Evolutionary conservation across 2,329 filamentous ascomycete genomes (phyloP).

Genomic region (Orbilia javanica): DNA sequence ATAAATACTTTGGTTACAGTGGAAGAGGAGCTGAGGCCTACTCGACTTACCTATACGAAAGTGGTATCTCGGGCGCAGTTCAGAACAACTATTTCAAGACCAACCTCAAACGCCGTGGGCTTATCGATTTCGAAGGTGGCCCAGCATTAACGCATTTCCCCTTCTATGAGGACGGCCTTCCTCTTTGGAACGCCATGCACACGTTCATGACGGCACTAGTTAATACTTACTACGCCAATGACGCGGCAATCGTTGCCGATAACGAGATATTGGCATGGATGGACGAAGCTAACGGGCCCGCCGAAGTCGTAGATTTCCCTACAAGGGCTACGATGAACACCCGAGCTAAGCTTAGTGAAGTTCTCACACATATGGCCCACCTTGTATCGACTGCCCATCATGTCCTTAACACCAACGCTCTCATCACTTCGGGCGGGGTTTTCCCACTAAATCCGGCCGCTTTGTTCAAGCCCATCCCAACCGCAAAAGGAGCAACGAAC

Average conservation of each 20-base stretch:
- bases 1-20: conserved; percentile 64
- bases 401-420: conserved; percentile 66
- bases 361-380: conserved; percentile 67
- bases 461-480: conserved; percentile 62
- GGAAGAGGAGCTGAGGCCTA: conserved; percentile 63
- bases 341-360: conserved; percentile 64
- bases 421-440: conserved; percentile 64
- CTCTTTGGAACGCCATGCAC: conserved; percentile 65
- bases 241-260: conserved; percentile 64
- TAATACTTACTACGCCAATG: conserved; percentile 66
- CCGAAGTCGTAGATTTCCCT: conserved; percentile 67
- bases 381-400: conserved; percentile 66
- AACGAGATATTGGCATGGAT: conserved; percentile 68
- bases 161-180: conserved; percentile 67
- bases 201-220: conserved; percentile 66
- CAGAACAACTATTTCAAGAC: conserved; percentile 65
- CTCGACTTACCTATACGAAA: conserved; percentile 63
- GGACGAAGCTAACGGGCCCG: conserved; percentile 65
- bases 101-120: conserved; percentile 65
- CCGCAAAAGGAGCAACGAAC: conserved; percentile 65
- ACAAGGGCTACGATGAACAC: conserved; percentile 59
- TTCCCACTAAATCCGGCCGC: conserved; percentile 67
- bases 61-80: conserved; percentile 63
- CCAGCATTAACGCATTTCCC: conserved; percentile 66
- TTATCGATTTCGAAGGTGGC: conserved; percentile 65